Evolutionary conservation across 495 filamentous ascomycete genomes (phyloP).

Genomic region (Hapsidospora chrysogenum): DNA sequence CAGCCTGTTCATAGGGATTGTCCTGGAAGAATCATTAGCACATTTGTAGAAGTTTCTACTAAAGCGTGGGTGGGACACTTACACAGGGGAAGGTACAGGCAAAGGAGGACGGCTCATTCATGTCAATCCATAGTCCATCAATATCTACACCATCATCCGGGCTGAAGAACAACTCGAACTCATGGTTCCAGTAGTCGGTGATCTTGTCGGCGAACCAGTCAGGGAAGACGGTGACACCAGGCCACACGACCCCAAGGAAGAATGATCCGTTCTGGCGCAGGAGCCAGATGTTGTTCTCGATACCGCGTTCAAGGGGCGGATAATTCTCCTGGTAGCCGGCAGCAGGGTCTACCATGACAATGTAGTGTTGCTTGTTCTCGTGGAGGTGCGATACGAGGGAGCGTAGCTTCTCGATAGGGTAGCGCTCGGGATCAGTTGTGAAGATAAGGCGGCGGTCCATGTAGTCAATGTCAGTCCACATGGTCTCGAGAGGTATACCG

Average conservation of each 20-base stretch:
- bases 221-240: constrained; percentile 62
- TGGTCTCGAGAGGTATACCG: constrained; percentile 66
- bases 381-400: constrained; percentile 58
- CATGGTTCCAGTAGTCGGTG: constrained; percentile 54
- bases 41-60: too few species aligned
- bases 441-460: constrained; percentile 55
- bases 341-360: constrained; percentile 81
- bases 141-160: constrained; percentile 53
- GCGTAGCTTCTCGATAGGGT: constrained; percentile 49
- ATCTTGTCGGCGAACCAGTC: constrained; percentile 68
- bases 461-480: constrained; percentile 85
- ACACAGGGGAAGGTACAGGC: constrained; percentile 62
- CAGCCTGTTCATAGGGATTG: constrained; percentile 36
- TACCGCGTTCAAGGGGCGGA: constrained; percentile 44
- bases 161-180: constrained; percentile 57
- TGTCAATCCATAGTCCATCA: constrained; percentile 78
- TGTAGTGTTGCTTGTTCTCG: constrained; percentile 56
- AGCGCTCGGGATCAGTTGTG: constrained; percentile 57
- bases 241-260: constrained; percentile 74
- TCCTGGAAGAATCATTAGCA: too few species aligned
- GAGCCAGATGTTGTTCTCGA: constrained; percentile 46
- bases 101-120: constrained; percentile 52
- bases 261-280: constrained; percentile 44
- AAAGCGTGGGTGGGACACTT: not conserved
- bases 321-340: constrained; percentile 50